Conservation (phyloP, 2,329 filamentous ascomycete genomes). For the Alternaria dauci region DNA sequence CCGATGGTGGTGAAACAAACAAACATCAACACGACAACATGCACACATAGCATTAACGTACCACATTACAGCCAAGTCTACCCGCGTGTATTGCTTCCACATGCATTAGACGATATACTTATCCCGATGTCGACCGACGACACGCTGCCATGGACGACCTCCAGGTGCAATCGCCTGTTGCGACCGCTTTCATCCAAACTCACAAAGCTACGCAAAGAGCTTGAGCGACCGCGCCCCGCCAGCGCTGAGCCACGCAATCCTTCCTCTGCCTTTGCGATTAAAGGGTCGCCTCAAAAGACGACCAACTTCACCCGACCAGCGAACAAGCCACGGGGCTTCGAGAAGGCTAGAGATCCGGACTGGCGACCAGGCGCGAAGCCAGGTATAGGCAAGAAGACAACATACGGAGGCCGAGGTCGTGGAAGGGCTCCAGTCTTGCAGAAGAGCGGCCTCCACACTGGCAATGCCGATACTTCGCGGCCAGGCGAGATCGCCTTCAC, state of each 20-base stretch:
- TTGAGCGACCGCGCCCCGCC: conserved; percentile 33
- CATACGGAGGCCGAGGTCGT: conserved; percentile 42
- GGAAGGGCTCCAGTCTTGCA: conserved; percentile 25
- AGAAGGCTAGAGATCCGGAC: conserved; percentile 47
- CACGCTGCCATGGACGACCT: conserved; percentile 52
- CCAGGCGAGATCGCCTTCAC: conserved; percentile 49
- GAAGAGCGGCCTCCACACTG: neutral
- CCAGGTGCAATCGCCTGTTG: conserved; percentile 54
- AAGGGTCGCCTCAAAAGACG: conserved; percentile 36
- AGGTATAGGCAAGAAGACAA: conserved; percentile 40
- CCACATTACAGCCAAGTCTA: neutral
- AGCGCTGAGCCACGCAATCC: conserved; percentile 30
- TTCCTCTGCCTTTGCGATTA: conserved; percentile 36
- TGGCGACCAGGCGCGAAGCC: conserved; percentile 44
- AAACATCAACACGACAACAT: conserved; percentile 17
- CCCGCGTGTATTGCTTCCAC: conserved; percentile 1
- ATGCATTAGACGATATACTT: conserved; percentile 32
- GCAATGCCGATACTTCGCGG: conserved; percentile 18
- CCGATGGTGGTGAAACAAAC: conserved; percentile 28
- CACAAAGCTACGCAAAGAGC: conserved; percentile 48
- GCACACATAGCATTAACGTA: conserved; percentile 16
- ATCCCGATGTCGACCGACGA: conserved; percentile 42
- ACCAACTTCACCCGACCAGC: conserved; percentile 38
- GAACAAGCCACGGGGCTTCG: conserved; percentile 44
- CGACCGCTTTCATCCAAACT: conserved; percentile 54